Evolutionary conservation across 371 early-diverging fungal genomes (phyloP).

Genomic region (Mortierella sp.): DNA sequence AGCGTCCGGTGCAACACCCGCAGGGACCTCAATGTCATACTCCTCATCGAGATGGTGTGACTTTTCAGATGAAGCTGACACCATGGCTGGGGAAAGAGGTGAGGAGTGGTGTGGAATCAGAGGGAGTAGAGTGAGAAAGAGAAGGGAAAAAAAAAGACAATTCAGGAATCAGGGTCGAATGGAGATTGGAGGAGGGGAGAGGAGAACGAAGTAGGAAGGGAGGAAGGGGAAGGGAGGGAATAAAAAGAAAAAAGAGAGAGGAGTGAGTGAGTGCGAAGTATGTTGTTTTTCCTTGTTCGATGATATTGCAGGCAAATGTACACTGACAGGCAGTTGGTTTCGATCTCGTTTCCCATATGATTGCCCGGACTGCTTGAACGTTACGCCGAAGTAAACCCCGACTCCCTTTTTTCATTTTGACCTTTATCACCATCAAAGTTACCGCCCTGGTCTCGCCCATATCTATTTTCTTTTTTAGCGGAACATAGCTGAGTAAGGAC

Average conservation of each 20-base stretch:
- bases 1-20: constrained; percentile 52
- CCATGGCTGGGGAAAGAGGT: constrained; percentile 13
- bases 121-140: background rate
- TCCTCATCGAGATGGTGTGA: constrained; percentile 24
- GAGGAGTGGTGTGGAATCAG: background rate
- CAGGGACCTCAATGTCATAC: constrained; percentile 55
- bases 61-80: constrained; percentile 17
- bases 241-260: constrained; percentile 7
- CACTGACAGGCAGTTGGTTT: background rate
- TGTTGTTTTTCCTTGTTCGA: background rate
- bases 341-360: background rate
- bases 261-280: background rate
- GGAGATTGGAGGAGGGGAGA: background rate
- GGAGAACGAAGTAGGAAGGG: background rate
- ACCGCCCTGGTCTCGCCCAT: background rate
- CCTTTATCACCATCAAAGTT: background rate
- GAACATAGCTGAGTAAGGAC: constrained; percentile 2
- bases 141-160: background rate
- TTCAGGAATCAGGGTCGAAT: background rate
- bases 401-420: background rate
- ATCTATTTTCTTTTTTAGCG: background rate
- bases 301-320: background rate
- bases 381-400: background rate
- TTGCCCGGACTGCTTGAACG: background rate
- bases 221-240: background rate